Conservation (phyloP, 768 basidiomycete genomes). For the Neoboletus subvelutipes region DNA sequence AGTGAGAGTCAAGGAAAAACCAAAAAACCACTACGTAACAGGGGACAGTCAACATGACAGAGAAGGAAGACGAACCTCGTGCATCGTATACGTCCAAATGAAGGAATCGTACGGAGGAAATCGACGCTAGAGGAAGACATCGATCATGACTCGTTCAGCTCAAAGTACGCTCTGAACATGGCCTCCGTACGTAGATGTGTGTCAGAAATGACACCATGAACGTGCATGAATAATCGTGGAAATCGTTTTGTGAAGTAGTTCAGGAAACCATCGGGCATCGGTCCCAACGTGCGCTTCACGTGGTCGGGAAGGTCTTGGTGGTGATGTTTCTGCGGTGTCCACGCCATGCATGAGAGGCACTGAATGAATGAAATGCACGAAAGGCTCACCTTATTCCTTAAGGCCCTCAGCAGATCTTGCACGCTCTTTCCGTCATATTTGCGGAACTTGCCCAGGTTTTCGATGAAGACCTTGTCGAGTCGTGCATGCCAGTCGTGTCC, state of each 20-base stretch:
- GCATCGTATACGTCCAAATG: neutral
- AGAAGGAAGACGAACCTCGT: neutral
- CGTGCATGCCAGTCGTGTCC: conserved; percentile 88
- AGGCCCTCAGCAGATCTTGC: conserved; percentile 87
- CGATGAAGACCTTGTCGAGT: conserved; percentile 87
- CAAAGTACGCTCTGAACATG: conserved; percentile 91
- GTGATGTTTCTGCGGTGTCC: conserved; percentile 82
- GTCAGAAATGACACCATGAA: conserved; percentile 75
- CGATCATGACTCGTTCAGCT: conserved; percentile 51
- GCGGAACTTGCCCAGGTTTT: conserved; percentile 94
- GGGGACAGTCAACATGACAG: neutral
- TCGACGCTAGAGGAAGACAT: neutral
- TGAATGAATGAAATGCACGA: neutral
- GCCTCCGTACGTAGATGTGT: conserved; percentile 77
- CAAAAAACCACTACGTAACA: neutral
- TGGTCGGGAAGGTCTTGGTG: conserved; percentile 95
- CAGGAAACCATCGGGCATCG: conserved; percentile 91
- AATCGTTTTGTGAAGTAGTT: conserved; percentile 93
- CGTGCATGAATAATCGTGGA: conserved; percentile 88
- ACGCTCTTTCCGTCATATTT: conserved; percentile 93
- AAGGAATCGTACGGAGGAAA: neutral
- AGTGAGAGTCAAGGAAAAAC: neutral
- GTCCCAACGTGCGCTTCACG: conserved; percentile 83
- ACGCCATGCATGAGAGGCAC: conserved; percentile 9
- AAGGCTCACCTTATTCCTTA: conserved; percentile 85